Evolutionary conservation across 2,329 filamentous ascomycete genomes (phyloP).

Genomic region (Hymenoscyphus linearis): DNA sequence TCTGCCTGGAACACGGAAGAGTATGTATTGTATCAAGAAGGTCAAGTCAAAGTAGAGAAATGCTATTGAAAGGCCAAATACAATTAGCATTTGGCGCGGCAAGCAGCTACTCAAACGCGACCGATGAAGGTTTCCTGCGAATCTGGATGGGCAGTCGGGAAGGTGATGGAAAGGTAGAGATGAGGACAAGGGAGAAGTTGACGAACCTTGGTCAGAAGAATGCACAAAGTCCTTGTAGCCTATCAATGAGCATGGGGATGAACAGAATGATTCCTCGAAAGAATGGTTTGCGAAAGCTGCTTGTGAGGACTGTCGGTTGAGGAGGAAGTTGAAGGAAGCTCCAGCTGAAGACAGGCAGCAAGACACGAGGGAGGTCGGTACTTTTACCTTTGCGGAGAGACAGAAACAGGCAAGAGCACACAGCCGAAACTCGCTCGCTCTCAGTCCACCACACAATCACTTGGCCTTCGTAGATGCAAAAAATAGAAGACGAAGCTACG

Average conservation of each 20-base stretch:
- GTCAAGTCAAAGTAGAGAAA: background rate
- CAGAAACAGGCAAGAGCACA: background rate
- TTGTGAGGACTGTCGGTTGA: background rate
- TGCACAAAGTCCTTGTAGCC: background rate
- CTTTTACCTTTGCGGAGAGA: background rate
- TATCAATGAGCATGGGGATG: background rate
- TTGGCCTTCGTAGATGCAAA: background rate
- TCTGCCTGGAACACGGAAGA: background rate
- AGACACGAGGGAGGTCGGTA: too few species aligned
- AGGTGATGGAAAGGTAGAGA: background rate
- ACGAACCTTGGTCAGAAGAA: background rate
- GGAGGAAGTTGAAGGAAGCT: background rate
- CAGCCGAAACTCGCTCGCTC: background rate
- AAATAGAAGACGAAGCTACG: background rate
- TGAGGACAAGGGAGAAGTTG: background rate
- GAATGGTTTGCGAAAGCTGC: background rate
- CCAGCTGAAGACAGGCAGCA: background rate
- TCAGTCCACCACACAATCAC: background rate
- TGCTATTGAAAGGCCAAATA: background rate
- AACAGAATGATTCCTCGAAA: background rate
- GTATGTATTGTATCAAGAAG: background rate
- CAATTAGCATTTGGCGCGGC: background rate
- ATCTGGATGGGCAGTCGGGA: background rate
- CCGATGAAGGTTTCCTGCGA: background rate
- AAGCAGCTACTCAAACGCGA: background rate